These are phyloP conservation scores for Syzygium jambos DNA, from an alignment of 345 rosid species.

Conservation along the genomic window DNA sequence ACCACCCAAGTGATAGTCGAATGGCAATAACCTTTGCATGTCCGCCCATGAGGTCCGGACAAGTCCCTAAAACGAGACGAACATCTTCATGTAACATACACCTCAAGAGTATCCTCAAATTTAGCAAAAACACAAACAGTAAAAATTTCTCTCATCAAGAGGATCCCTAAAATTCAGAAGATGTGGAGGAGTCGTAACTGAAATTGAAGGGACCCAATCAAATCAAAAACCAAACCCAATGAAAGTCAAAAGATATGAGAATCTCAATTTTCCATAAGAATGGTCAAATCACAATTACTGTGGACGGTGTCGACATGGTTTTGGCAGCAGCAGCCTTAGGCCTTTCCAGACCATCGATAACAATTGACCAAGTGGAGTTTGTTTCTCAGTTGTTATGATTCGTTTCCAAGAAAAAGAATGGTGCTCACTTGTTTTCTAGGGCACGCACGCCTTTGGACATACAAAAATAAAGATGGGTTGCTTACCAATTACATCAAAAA, in stretches of 20 bases:
- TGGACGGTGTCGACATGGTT: not conserved
- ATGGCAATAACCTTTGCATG: not conserved
- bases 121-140: not conserved
- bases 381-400: not conserved
- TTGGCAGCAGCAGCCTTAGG: not conserved
- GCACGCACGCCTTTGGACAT: not conserved
- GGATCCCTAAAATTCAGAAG: not conserved
- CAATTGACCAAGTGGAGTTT: not conserved
- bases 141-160: not conserved
- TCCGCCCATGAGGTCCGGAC: not conserved
- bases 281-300: not conserved
- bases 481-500: not conserved
- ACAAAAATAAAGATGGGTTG: not conserved
- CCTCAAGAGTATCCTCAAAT: not conserved
- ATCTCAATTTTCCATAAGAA: not conserved
- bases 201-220: not conserved
- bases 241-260: not conserved
- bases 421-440: not conserved
- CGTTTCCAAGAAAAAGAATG: not conserved
- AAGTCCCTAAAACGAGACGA: not conserved
- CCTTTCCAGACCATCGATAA: not conserved
- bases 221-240: not conserved
- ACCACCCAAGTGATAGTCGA: not conserved
- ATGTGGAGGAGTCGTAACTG: not conserved
- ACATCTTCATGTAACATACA: not conserved